Base-by-base conservation (phyloP, 2,329 filamentous ascomycete species). In the Scytalidium lignicola region DNA sequence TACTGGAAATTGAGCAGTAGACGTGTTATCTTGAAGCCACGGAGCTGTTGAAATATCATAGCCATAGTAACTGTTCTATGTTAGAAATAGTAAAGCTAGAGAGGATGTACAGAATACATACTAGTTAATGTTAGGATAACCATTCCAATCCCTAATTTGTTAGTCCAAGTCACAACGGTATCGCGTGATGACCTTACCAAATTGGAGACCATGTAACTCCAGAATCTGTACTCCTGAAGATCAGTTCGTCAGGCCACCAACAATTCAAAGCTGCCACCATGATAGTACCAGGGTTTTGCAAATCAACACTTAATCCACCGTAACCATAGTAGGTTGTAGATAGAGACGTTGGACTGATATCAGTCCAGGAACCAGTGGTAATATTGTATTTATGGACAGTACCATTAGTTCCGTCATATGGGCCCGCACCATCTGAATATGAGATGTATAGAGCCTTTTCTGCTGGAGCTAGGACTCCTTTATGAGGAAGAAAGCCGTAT, bases 211-310 rank as follows among this genome's bases (percentile, higher is more conserved):
- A 18, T 74, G 55, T 51, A 18, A 45, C 29, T n/a, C 57, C 79
- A 0, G 76, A 78, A 60, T 82, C 72, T 0, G 65, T 76, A 3
- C 76, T 79, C 20, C 79, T 67, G 65, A 74, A 82, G 29, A 82
- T 66, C 47, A 78, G 73, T 1, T 72, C 77, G 51, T 82, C 79
- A 0, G 79, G 79, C 65, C 72, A 82, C 79, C 79, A 82, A 15
- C 71, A 75, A 63, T 82, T 83, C 39, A 82, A 60, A 1, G 71
- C 72, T 0, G 78, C 76, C 0, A 80, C 78, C 42, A 83, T 72
- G 15, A 82, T 58, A 0, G 78, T 82, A 0, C 78, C 79, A 0
- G 79, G 72, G 20, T 72, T 74, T 54, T 75, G 69, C 53, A 74
- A 65, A 43, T 82, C 79, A 18, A 82, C 65, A 0, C 71, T 67